phyloP scores from a whole-genome alignment of 1,284 basidiomycete genomes.

The Ustilago nuda region DNA sequence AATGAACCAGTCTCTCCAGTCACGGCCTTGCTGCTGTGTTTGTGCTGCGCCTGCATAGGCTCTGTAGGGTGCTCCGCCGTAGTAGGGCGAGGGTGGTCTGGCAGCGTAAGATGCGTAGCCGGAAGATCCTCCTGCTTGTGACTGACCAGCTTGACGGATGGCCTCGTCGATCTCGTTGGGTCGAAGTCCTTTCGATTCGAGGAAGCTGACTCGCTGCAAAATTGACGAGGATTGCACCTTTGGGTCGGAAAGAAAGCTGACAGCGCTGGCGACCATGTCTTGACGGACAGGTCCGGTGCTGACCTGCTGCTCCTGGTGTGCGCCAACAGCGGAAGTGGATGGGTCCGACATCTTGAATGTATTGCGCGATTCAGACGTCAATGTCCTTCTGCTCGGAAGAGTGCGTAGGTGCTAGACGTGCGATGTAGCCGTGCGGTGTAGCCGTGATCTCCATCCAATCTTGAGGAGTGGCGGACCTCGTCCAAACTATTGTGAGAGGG shows the following conservation, averaged over 20 bases:
- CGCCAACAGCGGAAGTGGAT: constrained; percentile 43
- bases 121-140: constrained; percentile 23
- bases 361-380: background rate
- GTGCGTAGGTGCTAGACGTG: background rate
- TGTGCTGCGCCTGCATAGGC: constrained; percentile 25
- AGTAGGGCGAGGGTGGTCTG: constrained; percentile 41
- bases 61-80: constrained; percentile 37
- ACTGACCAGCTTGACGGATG: constrained; percentile 72
- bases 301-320: constrained; percentile 28
- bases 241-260: constrained; percentile 67
- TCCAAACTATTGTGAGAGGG: background rate
- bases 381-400: background rate
- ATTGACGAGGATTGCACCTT: constrained; percentile 79
- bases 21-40: constrained; percentile 53
- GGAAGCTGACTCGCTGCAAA: constrained; percentile 87
- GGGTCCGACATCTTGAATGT: constrained; percentile 41
- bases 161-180: constrained; percentile 88
- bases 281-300: constrained; percentile 42
- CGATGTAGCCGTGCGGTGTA: too few relatives aligned
- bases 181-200: constrained; percentile 91
- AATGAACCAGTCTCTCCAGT: constrained; percentile 73
- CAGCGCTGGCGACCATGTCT: constrained; percentile 64
- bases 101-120: constrained; percentile 38
- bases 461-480: too few relatives aligned
- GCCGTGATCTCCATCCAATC: too few relatives aligned